A percentile compares a stretch with the other conserved stretches of the same genome.
phyloP scores from a whole-genome alignment of 2,329 filamentous ascomycete genomes.

The Epicoccum sorghinum region DNA sequence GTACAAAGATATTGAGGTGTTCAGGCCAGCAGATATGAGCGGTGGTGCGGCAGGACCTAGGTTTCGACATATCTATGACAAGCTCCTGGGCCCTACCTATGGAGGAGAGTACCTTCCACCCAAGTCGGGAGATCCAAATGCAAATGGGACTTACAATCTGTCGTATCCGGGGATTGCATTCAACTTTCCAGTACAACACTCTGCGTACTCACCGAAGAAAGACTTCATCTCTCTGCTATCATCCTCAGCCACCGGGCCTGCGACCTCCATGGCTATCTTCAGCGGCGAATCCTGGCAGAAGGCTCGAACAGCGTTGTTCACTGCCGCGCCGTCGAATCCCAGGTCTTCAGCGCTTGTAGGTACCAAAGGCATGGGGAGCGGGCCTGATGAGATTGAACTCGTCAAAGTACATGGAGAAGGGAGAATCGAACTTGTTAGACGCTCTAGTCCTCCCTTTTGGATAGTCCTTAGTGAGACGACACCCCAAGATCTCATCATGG shows the following conservation, averaged over 20 bases:
- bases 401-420: constrained; percentile 80
- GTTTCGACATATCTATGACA: constrained; percentile 90
- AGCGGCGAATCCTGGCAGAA: constrained; percentile 90
- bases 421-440: constrained; percentile 76
- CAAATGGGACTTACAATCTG: constrained; percentile 79
- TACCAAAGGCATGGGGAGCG: constrained; percentile 74
- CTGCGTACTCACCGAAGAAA: constrained; percentile 74
- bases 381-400: constrained; percentile 87
- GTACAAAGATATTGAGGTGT: constrained; percentile 81
- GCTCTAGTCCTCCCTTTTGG: constrained; percentile 69
- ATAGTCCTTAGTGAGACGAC: constrained; percentile 85
- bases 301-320: constrained; percentile 77
- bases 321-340: constrained; percentile 73
- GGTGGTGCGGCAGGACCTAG: constrained; percentile 64
- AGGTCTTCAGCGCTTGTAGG: constrained; percentile 69
- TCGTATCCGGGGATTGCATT: constrained; percentile 96
- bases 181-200: constrained; percentile 78
- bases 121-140: constrained; percentile 55
- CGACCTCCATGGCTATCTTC: constrained; percentile 89
- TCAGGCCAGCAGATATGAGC: constrained; percentile 61
- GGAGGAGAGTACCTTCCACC: constrained; percentile 88
- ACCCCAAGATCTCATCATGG: constrained; percentile 87
- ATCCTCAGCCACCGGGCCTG: constrained; percentile 75
- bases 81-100: constrained; percentile 91
- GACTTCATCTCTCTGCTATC: constrained; percentile 89